phyloP scores from a whole-genome alignment of 108 stramenopile genomes.

The Discostella pseudostelligera region DNA sequence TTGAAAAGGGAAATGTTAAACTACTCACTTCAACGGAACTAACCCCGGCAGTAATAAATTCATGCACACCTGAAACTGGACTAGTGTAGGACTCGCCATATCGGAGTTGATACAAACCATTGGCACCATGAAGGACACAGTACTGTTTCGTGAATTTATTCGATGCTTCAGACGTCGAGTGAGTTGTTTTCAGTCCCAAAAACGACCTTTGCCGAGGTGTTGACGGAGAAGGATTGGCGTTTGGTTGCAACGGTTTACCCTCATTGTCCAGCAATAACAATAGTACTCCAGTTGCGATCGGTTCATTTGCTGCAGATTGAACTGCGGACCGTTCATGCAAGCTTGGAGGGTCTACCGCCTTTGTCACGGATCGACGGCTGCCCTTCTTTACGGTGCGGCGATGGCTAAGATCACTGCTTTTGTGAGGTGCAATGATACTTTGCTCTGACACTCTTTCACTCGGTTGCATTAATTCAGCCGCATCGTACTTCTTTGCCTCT shows the following conservation, averaged over 20 bases:
- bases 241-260: constrained; percentile 1
- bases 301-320: constrained; percentile 20
- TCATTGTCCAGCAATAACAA: constrained; percentile 23
- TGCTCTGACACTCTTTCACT: constrained; percentile 3
- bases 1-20: background rate
- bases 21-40: constrained; percentile 21
- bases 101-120: constrained; percentile 45
- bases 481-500: constrained; percentile 7
- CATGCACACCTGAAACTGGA: constrained; percentile 29
- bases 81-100: constrained; percentile 24
- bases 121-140: constrained; percentile 35
- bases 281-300: constrained; percentile 34
- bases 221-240: background rate
- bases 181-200: constrained; percentile 5
- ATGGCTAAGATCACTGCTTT: constrained; percentile 6
- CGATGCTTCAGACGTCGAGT: background rate
- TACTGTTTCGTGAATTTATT: constrained; percentile 27
- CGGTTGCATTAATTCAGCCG: background rate
- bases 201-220: constrained; percentile 17
- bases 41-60: constrained; percentile 44
- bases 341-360: background rate
- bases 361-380: background rate
- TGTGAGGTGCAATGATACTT: background rate
- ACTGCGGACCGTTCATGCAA: constrained; percentile 14
- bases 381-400: background rate